Evolutionary conservation across 208 protist species (phyloP), one percentile per base, ranked within the genome.

Genomic region (Wallacemonas sp.): DNA sequence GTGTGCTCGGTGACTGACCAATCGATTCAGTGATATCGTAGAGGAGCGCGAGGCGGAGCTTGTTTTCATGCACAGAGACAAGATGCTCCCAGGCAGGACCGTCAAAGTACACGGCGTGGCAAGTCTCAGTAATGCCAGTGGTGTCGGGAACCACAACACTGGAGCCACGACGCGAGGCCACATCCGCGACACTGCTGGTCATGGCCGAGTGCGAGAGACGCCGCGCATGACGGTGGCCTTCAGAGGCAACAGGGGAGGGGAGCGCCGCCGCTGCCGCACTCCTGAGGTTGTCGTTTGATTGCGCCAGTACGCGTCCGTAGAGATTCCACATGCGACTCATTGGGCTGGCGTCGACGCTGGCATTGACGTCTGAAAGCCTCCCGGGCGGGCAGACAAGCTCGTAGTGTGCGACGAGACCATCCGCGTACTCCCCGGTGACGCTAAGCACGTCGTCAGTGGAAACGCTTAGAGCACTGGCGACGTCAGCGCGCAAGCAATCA

Each of bases 41-140:
- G 4, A 48, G 15, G 13, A 62, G n/a, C 13, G 55, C 55, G 21
- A 48, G 38, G 13, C 34, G 34, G 13, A 62, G 37, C 37, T 62
- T 44, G 38, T 30, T 26, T 24, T 48, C 38, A 4, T 34, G 55
- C 38, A 46, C 55, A 6, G 4, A 9, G 0, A 62, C 37, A 2
- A 62, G 0, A 17, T 4, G 36, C 13, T 5, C 24, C 55, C 55
- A 62, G 13, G 10, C 27, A 8, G 1, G 4, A 29, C 55, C 55
- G 17, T 62, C 55, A 46, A 62, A 62, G 37, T 62, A 62, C 4
- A 62, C 27, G 4, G 55, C 39, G 55, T 62, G 55, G 15, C 38
- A 29, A 15, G 55, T 62, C 8, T 46, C 19, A 46, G n/a, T 13
- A 8, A n/a, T 17, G 17, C 17, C 37, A 42, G 17, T 42, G 12